Conservation (phyloP, 371 early-diverging fungal species). For the Apophysomyces elegans region DNA sequence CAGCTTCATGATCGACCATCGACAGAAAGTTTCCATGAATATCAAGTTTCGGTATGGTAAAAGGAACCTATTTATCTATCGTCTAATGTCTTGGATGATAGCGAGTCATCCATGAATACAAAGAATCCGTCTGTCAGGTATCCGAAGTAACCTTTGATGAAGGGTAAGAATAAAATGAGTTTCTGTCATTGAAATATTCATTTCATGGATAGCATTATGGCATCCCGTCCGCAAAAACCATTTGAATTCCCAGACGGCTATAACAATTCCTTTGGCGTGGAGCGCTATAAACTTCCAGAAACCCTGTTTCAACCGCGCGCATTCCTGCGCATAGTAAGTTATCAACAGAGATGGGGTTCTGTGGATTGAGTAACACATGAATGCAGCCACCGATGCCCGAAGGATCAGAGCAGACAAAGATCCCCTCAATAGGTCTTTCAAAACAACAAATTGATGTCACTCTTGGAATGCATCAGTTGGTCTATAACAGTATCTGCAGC, state of each 20-base stretch:
- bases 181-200: neutral
- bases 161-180: conserved; percentile 48
- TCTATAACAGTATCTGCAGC: conserved; percentile 66
- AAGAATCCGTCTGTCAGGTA: conserved; percentile 91
- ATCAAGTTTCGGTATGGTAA: conserved; percentile 61
- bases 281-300: conserved; percentile 85
- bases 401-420: conserved; percentile 16
- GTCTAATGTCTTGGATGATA: conserved; percentile 17
- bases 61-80: neutral
- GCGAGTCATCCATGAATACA: conserved; percentile 84
- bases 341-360: neutral
- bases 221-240: conserved; percentile 70
- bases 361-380: neutral
- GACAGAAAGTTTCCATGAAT: conserved; percentile 68
- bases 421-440: conserved; percentile 35
- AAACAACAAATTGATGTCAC: conserved; percentile 41
- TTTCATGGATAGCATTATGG: conserved; percentile 45
- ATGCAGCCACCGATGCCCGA: conserved; percentile 14
- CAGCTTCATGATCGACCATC: conserved; percentile 62
- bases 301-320: conserved; percentile 81
- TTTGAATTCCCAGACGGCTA: conserved; percentile 97
- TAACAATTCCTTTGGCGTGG: conserved; percentile 78
- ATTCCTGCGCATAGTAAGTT: conserved; percentile 30
- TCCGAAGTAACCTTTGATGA: conserved; percentile 75
- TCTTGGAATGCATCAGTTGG: conserved; percentile 71